Conservation (phyloP, 2,329 filamentous ascomycete genomes). For the Epichloe gansuensis region DNA sequence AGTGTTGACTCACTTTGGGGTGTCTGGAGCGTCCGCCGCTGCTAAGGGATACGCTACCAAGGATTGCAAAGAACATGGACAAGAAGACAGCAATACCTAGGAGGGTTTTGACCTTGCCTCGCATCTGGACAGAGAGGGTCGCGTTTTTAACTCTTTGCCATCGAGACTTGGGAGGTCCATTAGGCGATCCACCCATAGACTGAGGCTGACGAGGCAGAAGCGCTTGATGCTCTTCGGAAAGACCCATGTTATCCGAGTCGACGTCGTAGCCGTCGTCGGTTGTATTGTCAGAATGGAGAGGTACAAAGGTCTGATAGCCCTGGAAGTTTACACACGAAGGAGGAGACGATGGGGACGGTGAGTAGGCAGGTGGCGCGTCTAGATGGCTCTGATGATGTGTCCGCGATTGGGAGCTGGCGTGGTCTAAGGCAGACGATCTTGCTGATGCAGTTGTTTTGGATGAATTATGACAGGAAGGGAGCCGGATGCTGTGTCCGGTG, state of each 20-base stretch:
- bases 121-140: slow-evolving; percentile 9
- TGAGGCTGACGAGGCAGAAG: slow-evolving; percentile 31
- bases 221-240: slow-evolving; percentile 28
- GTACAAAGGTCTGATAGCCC: slow-evolving; percentile 33
- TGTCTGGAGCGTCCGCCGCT: slow-evolving; percentile 10
- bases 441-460: neutral
- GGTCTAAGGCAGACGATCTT: neutral
- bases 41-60: slow-evolving; percentile 9
- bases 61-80: slow-evolving; percentile 17
- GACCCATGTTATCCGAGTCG: slow-evolving; percentile 26
- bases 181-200: slow-evolving; percentile 30
- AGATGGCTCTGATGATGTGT: slow-evolving; percentile 11
- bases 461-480: neutral
- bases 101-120: slow-evolving; percentile 18
- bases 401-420: neutral
- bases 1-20: slow-evolving; percentile 19
- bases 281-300: slow-evolving; percentile 1
- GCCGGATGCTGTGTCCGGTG: slow-evolving; percentile 3
- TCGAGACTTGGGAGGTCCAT: slow-evolving; percentile 13
- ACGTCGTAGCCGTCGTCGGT: slow-evolving; percentile 1
- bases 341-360: slow-evolving; percentile 28
- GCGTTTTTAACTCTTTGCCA: slow-evolving; percentile 18
- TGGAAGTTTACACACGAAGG: slow-evolving; percentile 8
- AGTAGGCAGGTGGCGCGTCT: slow-evolving; percentile 40
- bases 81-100: slow-evolving; percentile 22